Evolutionary conservation across 192 early-diverging fungal genomes (phyloP).

Genomic region (Coemansia sp.): DNA sequence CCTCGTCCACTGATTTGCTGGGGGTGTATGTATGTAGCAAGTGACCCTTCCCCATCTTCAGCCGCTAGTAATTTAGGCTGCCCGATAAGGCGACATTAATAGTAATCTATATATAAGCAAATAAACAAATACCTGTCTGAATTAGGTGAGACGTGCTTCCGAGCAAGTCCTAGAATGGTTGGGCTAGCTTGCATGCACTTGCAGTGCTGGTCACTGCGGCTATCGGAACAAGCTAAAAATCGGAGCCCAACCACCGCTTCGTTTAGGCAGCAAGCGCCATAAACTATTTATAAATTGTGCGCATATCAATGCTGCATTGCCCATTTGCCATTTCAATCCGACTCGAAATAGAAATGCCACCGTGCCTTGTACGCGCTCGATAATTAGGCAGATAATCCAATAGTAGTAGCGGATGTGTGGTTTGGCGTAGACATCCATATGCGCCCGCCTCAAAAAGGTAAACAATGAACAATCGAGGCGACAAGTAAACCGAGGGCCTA

Average conservation of each 20-base stretch:
- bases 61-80: neutral
- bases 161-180: neutral
- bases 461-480: neutral
- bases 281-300: too few species aligned
- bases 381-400: neutral
- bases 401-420: neutral
- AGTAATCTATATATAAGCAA: neutral
- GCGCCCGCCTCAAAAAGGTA: neutral
- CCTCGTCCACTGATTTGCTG: too few species aligned
- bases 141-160: neutral
- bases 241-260: neutral
- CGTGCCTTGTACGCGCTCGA: neutral
- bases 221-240: neutral
- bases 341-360: neutral
- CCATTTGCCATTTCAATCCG: neutral
- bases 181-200: neutral
- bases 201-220: neutral
- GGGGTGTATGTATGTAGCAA: neutral
- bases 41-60: neutral
- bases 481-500: neutral
- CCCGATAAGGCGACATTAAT: neutral
- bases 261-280: neutral
- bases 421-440: neutral
- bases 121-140: neutral
- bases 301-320: neutral